Evolutionary conservation across 2,329 filamentous ascomycete genomes (phyloP).

Genomic region (Aspergillus sp.): DNA sequence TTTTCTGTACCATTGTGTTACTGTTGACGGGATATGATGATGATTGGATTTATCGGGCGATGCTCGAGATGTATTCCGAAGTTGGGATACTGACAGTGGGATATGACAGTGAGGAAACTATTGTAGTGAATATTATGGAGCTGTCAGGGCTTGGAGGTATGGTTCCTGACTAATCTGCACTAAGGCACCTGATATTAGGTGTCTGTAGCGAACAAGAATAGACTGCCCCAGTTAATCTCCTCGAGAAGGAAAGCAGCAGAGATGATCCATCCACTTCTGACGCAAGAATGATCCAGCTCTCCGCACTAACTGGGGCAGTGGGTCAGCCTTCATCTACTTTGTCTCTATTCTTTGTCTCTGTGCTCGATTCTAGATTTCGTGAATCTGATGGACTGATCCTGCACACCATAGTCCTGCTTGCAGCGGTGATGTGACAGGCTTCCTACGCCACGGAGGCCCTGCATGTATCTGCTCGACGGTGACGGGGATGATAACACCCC

Average conservation of each 20-base stretch:
- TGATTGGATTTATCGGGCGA: not conserved
- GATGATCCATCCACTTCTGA: not conserved
- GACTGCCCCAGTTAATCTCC: not conserved
- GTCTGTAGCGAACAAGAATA: not conserved
- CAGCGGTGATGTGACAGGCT: not conserved
- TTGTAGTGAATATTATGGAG: not conserved
- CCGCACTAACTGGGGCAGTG: not conserved
- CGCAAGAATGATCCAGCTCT: not conserved
- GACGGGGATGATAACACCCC: not conserved
- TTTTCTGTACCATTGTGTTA: not conserved
- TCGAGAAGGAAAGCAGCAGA: not conserved
- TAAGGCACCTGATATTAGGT: not conserved
- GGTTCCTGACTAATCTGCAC: not conserved
- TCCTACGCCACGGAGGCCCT: not conserved
- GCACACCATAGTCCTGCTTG: not conserved
- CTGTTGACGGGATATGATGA: not conserved
- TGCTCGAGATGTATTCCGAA: not conserved
- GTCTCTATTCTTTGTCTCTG: not conserved
- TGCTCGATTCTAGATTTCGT: not conserved
- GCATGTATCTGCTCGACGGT: not conserved
- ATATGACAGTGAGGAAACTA: not conserved
- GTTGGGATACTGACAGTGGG: not conserved
- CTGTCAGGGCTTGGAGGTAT: not conserved
- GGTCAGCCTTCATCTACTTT: not conserved
- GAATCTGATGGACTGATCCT: not conserved